A percentile compares a stretch with the other conserved stretches of the same genome.
Evolutionary conservation across 306 rosid species (phyloP).

Genomic region (Rosa multiflora): DNA sequence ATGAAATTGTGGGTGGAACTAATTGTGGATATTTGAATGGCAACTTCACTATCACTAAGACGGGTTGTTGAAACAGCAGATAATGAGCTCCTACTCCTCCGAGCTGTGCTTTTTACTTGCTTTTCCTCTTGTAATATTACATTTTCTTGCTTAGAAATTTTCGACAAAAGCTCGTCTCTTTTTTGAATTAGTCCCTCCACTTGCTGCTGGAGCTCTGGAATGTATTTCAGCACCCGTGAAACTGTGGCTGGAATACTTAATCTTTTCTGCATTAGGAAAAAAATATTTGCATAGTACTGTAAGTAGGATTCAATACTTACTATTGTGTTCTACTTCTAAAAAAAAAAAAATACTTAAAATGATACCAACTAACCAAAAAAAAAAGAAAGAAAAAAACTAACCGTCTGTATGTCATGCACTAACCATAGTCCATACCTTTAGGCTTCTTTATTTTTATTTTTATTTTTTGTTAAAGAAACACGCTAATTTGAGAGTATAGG

Average conservation of each 20-base stretch:
- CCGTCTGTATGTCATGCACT: neutral
- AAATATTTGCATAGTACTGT: neutral
- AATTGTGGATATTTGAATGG: conserved; percentile 50
- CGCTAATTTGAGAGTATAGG: neutral
- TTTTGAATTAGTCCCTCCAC: conserved; percentile 48
- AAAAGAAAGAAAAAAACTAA: too few species aligned
- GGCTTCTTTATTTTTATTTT: neutral
- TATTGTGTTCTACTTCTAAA: neutral
- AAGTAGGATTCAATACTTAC: neutral
- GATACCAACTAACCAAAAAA: too few species aligned
- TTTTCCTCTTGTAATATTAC: neutral
- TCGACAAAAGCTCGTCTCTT: conserved; percentile 47
- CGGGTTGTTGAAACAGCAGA: conserved; percentile 47
- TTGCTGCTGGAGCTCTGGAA: conserved; percentile 61
- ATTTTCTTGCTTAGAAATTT: conserved; percentile 22
- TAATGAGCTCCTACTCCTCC: conserved; percentile 9
- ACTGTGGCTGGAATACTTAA: conserved; percentile 64
- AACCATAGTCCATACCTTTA: too few species aligned
- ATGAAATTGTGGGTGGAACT: conserved; percentile 27
- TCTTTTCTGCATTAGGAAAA: conserved; percentile 38
- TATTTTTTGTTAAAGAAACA: neutral
- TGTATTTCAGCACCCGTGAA: conserved; percentile 50
- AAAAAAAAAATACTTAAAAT: too few species aligned
- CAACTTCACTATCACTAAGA: conserved; percentile 46
- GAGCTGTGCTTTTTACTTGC: neutral